These are phyloP conservation scores for Sarcodon aspratus DNA, from an alignment of 768 basidiomycete genomes.

Conservation along the genomic window DNA sequence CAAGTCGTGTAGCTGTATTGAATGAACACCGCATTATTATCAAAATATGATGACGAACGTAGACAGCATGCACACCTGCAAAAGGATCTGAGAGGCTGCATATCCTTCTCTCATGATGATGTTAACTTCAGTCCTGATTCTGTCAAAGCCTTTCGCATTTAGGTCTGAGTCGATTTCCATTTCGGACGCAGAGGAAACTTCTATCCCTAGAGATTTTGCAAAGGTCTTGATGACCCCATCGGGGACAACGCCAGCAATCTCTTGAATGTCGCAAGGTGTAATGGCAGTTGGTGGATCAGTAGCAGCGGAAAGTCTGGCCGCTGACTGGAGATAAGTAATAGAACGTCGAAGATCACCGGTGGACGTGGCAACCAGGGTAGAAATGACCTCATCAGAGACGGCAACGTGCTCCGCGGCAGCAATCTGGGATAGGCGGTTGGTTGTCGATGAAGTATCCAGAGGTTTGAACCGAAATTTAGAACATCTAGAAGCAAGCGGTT, in stretches of 20 bases:
- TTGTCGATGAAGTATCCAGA: slow-evolving; percentile 68
- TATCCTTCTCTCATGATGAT: slow-evolving; percentile 80
- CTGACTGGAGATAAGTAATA: slow-evolving; percentile 96
- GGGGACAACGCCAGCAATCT: slow-evolving; percentile 95
- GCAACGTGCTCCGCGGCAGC: slow-evolving; percentile 63
- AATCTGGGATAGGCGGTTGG: slow-evolving; percentile 67
- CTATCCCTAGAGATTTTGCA: slow-evolving; percentile 62
- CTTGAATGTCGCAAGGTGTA: slow-evolving; percentile 73
- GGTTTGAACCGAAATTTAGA: slow-evolving; percentile 98
- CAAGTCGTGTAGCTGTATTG: slow-evolving; percentile 75
- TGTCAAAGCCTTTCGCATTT: slow-evolving; percentile 45
- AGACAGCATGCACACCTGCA: slow-evolving; percentile 48
- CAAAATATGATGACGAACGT: slow-evolving; percentile 15
- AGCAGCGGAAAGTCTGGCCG: slow-evolving; percentile 74
- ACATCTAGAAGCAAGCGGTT: slow-evolving; percentile 96
- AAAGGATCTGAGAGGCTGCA: slow-evolving; percentile 80
- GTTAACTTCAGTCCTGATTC: slow-evolving; percentile 63
- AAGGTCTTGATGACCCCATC: slow-evolving; percentile 58
- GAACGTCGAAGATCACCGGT: slow-evolving; percentile 91
- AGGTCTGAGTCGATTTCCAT: slow-evolving; percentile 11
- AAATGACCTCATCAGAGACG: slow-evolving; percentile 46
- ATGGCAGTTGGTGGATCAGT: slow-evolving; percentile 66
- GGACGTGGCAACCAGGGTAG: slow-evolving; percentile 68
- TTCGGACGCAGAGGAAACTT: slow-evolving; percentile 19
- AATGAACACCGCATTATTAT: not conserved